Base-by-base conservation (phyloP, 1,284 basidiomycete species). In the Anthracocystis walkeri region DNA sequence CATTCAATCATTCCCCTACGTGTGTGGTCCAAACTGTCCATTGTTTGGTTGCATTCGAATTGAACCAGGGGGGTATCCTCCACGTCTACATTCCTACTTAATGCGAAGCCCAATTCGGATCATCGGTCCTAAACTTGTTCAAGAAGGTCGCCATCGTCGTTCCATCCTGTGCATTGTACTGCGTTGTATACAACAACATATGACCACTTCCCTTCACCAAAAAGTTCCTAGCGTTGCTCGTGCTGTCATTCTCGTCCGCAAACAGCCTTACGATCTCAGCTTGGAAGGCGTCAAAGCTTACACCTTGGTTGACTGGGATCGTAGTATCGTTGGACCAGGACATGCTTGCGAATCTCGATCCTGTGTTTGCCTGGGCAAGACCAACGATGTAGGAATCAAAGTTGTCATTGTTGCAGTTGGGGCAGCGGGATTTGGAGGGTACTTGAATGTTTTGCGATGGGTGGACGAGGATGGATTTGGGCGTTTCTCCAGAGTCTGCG, bases 381-480 rank as follows among this genome's bases (percentile, higher is more conserved):
- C 65, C 71, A 27, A 65, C 58, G 23, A 74, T 62, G 58, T 65
- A 64, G 35, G 60, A 60, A 54, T 74, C 71, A 11, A 70, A 74
- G 42, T 25, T 58, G 35, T 12, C n/a, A 18, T 65, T 55, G 62
- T 74, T 46, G 67, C 71, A 74, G 11, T 49, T 55, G 10, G 71
- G 58, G 20, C 71, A 70, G 14, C 60, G 49, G 0, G 58, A 35
- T 23, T 65, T 53, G 41, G 58, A 21, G 16, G 70, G 71, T 0
- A 52, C 25, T 7, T 68, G 62, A 4, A 69, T 62, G 56, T 74
- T 74, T 20, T 65, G 61, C 14, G 46, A 41, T 5, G 57, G 60
- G 18, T 58, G 61, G 2, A 54, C 14, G 21, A 45, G 46, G 54
- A 63, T 63, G 6, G 64, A 23, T 5, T 45, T 31, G 1, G 65